phyloP scores from a whole-genome alignment of 108 stramenopile genomes.

The Nitzschia sp. region DNA sequence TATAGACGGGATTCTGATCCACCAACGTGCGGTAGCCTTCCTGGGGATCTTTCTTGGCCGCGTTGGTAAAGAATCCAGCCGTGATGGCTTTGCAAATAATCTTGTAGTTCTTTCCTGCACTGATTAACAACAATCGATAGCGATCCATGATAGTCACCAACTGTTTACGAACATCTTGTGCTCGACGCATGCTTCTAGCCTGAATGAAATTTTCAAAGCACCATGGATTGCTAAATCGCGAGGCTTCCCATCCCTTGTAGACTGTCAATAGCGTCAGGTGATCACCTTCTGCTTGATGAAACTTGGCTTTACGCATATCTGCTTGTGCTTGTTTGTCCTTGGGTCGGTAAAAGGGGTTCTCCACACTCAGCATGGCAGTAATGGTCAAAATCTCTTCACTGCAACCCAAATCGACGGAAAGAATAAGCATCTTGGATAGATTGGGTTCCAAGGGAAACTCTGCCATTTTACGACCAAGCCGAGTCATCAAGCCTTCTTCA shows the following conservation, averaged over 20 bases:
- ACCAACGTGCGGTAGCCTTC: constrained; percentile 98
- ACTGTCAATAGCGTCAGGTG: constrained; percentile 95
- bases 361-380: constrained; percentile 94
- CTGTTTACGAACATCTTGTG: constrained; percentile 99
- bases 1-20: constrained; percentile 96
- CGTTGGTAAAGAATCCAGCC: constrained; percentile 97
- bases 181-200: constrained; percentile 94
- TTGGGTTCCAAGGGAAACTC: constrained; percentile 98
- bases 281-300: constrained; percentile 98
- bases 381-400: constrained; percentile 97
- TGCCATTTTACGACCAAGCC: constrained; percentile 96
- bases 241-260: constrained; percentile 95
- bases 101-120: constrained; percentile 96
- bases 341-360: constrained; percentile 97
- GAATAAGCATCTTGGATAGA: constrained; percentile 91
- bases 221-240: constrained; percentile 95
- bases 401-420: constrained; percentile 95
- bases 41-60: constrained; percentile 98
- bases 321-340: constrained; percentile 98
- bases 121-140: constrained; percentile 92
- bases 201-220: constrained; percentile 99
- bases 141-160: constrained; percentile 98
- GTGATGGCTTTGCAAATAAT: constrained; percentile 95
- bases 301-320: constrained; percentile 99
- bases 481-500: constrained; percentile 94